phyloP scores from a whole-genome alignment of 2,329 filamentous ascomycete species.

The Rasamsonia emersonii region DNA sequence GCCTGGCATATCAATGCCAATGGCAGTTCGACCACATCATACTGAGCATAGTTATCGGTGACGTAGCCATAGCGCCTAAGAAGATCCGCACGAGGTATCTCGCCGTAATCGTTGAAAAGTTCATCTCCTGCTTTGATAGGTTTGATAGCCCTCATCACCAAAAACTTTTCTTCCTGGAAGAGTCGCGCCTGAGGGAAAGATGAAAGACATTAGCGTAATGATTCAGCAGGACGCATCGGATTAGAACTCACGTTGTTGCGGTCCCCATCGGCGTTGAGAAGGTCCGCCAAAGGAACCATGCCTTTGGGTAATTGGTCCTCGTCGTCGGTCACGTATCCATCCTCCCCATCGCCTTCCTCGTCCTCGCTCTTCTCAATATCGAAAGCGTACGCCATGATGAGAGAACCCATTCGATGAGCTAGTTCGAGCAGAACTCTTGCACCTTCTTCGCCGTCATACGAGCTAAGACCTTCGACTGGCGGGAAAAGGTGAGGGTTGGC shows the following conservation, averaged over 20 bases:
- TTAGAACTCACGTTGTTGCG: constrained; percentile 58
- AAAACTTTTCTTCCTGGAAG: constrained; percentile 49
- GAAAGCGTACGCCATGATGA: constrained; percentile 90
- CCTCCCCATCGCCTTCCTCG: constrained; percentile 48
- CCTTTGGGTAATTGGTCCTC: constrained; percentile 62
- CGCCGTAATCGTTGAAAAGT: constrained; percentile 83
- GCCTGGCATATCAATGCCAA: constrained; percentile 48
- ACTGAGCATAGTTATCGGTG: constrained; percentile 65
- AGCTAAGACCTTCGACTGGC: constrained; percentile 29
- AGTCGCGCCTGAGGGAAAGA: constrained; percentile 41
- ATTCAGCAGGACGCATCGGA: not conserved
- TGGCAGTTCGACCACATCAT: constrained; percentile 75
- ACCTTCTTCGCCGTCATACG: constrained; percentile 29
- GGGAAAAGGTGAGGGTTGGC: constrained; percentile 35
- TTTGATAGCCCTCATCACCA: constrained; percentile 65
- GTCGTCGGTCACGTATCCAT: constrained; percentile 50
- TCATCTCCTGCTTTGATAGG: constrained; percentile 63
- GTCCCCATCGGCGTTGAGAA: constrained; percentile 79
- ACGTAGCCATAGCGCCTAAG: constrained; percentile 80
- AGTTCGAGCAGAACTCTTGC: constrained; percentile 43
- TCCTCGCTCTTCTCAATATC: constrained; percentile 58
- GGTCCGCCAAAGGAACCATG: constrained; percentile 86
- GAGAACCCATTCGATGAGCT: constrained; percentile 74
- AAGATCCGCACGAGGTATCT: constrained; percentile 72
- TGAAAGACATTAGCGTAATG: constrained; percentile 4